Evolutionary conservation across 2,329 filamentous ascomycete genomes (phyloP).

Genomic region (Hirsutella rhossiliensis): DNA sequence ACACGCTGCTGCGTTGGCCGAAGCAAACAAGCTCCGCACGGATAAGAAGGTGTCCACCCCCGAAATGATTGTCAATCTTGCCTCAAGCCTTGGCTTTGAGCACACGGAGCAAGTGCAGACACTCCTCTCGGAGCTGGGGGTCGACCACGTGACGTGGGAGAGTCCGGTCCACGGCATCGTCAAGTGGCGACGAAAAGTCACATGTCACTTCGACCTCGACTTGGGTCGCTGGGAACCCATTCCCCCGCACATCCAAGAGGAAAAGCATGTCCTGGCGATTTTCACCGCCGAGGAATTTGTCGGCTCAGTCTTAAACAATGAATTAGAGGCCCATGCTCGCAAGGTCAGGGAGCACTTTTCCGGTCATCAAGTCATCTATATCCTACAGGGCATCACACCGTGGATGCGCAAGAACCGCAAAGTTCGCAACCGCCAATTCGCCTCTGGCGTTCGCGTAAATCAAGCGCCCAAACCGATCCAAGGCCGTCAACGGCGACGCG

Average conservation of each 20-base stretch:
- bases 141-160: conserved; percentile 31
- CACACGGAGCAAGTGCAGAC: conserved; percentile 32
- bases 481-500: conserved; percentile 12
- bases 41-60: conserved; percentile 62
- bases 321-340: conserved; percentile 46
- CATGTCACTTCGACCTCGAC: conserved; percentile 48
- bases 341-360: conserved; percentile 42
- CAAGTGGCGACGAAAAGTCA: conserved; percentile 58
- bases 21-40: conserved; percentile 60
- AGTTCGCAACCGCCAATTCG: conserved; percentile 54
- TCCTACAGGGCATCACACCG: conserved; percentile 55
- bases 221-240: conserved; percentile 54
- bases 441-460: conserved; percentile 45
- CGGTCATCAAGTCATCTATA: conserved; percentile 46
- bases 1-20: conserved; percentile 51
- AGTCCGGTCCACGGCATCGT: conserved; percentile 41
- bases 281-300: conserved; percentile 55
- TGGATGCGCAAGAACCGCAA: conserved; percentile 61
- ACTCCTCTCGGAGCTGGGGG: conserved; percentile 37
- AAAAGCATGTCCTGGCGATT: conserved; percentile 51
- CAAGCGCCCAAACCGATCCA: conserved; percentile 10
- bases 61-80: conserved; percentile 69
- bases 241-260: conserved; percentile 34
- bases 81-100: conserved; percentile 38
- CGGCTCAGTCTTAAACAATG: conserved; percentile 37